phyloP scores from a whole-genome alignment of 352 stramenopile species.

The Phytophthora agathidicida region DNA sequence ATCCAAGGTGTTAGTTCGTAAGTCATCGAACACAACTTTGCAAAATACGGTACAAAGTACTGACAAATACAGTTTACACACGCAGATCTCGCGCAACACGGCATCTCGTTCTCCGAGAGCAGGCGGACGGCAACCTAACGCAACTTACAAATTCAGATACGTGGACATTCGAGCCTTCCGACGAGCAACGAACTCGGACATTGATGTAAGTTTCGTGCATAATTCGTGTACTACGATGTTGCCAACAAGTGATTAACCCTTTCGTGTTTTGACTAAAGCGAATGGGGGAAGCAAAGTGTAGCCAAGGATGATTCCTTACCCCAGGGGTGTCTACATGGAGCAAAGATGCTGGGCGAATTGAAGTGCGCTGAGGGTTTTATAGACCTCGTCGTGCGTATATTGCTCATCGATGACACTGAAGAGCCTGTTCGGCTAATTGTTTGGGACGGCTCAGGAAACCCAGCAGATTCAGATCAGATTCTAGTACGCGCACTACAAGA shows the following conservation, averaged over 20 bases:
- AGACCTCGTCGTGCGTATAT: slow-evolving; percentile 67
- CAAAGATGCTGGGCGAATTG: slow-evolving; percentile 50
- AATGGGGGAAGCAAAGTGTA: slow-evolving; percentile 53
- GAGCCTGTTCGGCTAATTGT: slow-evolving; percentile 51
- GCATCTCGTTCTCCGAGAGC: slow-evolving; percentile 63
- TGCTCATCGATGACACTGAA: slow-evolving; percentile 44
- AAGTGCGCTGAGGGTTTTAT: slow-evolving; percentile 53
- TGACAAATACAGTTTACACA: not conserved
- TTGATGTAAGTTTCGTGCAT: slow-evolving; percentile 39
- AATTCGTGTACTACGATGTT: not conserved
- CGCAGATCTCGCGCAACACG: slow-evolving; percentile 48
- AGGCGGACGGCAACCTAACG: slow-evolving; percentile 33
- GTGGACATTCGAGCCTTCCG: slow-evolving; percentile 71
- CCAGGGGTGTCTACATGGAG: slow-evolving; percentile 46
- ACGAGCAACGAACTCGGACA: slow-evolving; percentile 48
- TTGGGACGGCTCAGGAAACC: slow-evolving; percentile 70
- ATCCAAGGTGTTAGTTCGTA: slow-evolving; percentile 67
- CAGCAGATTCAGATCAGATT: slow-evolving; percentile 9
- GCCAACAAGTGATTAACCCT: too few species aligned
- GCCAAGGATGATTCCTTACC: slow-evolving; percentile 54
- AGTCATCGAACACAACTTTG: slow-evolving; percentile 14
- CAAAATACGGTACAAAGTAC: too few species aligned
- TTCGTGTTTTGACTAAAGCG: slow-evolving; percentile 36
- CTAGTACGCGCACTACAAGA: slow-evolving; percentile 29
- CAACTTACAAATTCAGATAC: slow-evolving; percentile 52